phyloP scores from a whole-genome alignment of 768 basidiomycete genomes.

The Tricholomella constricta region DNA sequence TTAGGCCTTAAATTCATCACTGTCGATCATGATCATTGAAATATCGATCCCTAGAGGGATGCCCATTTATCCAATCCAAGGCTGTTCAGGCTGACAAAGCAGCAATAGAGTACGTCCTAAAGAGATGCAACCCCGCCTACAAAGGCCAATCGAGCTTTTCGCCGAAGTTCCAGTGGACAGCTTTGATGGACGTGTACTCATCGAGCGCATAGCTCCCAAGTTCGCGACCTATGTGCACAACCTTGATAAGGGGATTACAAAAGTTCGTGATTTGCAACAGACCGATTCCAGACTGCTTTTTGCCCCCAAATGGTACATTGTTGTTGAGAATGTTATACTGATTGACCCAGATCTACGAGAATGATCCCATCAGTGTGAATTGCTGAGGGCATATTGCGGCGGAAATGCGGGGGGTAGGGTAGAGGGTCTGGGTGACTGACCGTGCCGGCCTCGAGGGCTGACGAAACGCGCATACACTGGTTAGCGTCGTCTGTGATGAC shows the following conservation, averaged over 20 bases:
- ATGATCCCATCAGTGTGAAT: background rate
- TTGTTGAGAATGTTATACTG: constrained; percentile 83
- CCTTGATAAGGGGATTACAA: background rate
- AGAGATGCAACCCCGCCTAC: constrained; percentile 30
- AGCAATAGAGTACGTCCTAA: too few species aligned
- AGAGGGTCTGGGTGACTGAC: constrained; percentile 42
- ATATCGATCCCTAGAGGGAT: too few species aligned
- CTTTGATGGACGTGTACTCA: constrained; percentile 82
- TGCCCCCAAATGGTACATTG: constrained; percentile 95
- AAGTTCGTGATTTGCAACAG: constrained; percentile 20
- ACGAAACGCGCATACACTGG: constrained; percentile 88
- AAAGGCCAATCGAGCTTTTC: constrained; percentile 81
- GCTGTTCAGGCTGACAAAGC: too few species aligned
- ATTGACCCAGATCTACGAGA: constrained; percentile 83
- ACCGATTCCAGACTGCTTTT: constrained; percentile 91
- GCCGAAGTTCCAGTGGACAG: constrained; percentile 87
- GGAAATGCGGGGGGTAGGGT: constrained; percentile 5
- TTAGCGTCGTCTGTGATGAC: constrained; percentile 64
- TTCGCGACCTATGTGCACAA: constrained; percentile 65
- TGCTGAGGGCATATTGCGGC: background rate
- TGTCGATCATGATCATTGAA: too few species aligned
- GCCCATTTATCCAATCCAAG: too few species aligned
- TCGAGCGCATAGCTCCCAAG: constrained; percentile 84
- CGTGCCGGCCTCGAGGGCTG: constrained; percentile 85
- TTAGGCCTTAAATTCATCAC: too few species aligned